Conservation (phyloP, 495 filamentous ascomycete species). For the Penicillium subrubescens region DNA sequence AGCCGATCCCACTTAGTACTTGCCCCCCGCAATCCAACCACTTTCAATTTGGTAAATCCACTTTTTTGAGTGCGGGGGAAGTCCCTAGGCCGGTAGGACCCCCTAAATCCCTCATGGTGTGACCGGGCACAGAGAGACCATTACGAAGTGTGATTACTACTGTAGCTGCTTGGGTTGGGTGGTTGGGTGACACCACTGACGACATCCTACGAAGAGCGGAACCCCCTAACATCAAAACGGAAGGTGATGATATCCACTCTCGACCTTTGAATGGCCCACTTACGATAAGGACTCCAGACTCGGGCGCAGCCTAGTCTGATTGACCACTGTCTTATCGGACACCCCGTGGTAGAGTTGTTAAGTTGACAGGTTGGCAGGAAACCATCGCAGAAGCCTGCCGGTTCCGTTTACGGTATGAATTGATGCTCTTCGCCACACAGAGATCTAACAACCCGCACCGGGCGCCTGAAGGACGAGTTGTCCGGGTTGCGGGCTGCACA, state of each 20-base stretch:
- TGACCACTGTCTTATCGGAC: neutral
- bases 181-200: neutral
- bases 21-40: constrained; percentile 2
- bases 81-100: neutral
- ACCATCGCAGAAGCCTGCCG: neutral
- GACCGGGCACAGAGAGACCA: neutral
- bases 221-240: neutral
- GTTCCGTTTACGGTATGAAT: neutral
- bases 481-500: neutral
- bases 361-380: neutral
- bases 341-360: neutral
- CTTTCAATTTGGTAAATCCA: neutral
- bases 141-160: neutral
- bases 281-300: neutral
- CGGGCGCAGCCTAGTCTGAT: neutral
- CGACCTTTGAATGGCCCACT: neutral
- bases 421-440: neutral
- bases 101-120: constrained; percentile 6
- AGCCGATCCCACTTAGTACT: neutral
- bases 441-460: neutral
- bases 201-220: neutral
- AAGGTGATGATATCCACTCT: neutral
- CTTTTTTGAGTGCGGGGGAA: constrained; percentile 8
- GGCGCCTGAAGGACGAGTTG: too few species aligned
- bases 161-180: neutral